A percentile compares a stretch with the other conserved stretches of the same genome.
phyloP scores from a whole-genome alignment of 2,329 filamentous ascomycete species.

The Sphaerulina musiva region DNA sequence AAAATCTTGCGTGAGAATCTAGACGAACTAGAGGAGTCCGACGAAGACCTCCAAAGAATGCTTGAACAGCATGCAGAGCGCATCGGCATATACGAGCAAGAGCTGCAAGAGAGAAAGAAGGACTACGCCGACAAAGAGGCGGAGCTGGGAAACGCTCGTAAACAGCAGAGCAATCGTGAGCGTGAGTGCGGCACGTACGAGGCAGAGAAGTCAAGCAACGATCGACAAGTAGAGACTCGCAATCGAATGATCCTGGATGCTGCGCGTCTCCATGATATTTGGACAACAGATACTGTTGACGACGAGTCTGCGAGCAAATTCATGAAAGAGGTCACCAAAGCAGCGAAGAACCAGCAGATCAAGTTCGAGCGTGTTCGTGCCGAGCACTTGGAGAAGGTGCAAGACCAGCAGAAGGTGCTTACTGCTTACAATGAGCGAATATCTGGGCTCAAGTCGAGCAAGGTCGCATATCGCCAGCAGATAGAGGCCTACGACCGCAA shows the following conservation, averaged over 20 bases:
- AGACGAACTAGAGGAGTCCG: slow-evolving; percentile 69
- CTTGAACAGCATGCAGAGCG: slow-evolving; percentile 72
- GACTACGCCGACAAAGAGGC: slow-evolving; percentile 60
- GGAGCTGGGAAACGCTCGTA: slow-evolving; percentile 44
- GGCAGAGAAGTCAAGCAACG: slow-evolving; percentile 80
- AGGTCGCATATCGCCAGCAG: slow-evolving; percentile 64
- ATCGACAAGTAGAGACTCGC: slow-evolving; percentile 67
- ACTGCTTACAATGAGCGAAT: slow-evolving; percentile 69
- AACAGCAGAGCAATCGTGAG: slow-evolving; percentile 42
- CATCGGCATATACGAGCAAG: slow-evolving; percentile 58
- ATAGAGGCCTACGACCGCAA: slow-evolving; percentile 69
- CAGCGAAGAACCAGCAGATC: slow-evolving; percentile 70
- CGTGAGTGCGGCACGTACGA: slow-evolving; percentile 68
- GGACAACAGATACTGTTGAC: slow-evolving; percentile 75
- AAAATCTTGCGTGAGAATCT: slow-evolving; percentile 65
- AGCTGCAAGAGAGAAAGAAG: slow-evolving; percentile 52
- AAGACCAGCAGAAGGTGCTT: slow-evolving; percentile 64
- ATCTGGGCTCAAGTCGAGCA: slow-evolving; percentile 65
- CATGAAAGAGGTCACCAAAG: slow-evolving; percentile 66
- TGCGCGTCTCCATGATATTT: slow-evolving; percentile 68
- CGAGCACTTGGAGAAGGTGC: slow-evolving; percentile 66
- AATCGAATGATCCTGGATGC: slow-evolving; percentile 70
- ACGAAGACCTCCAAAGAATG: slow-evolving; percentile 65
- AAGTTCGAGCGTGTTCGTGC: slow-evolving; percentile 68
- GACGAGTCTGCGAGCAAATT: slow-evolving; percentile 71